phyloP scores from a whole-genome alignment of 129 eudicot species.

The Pulicaria dysenterica region DNA sequence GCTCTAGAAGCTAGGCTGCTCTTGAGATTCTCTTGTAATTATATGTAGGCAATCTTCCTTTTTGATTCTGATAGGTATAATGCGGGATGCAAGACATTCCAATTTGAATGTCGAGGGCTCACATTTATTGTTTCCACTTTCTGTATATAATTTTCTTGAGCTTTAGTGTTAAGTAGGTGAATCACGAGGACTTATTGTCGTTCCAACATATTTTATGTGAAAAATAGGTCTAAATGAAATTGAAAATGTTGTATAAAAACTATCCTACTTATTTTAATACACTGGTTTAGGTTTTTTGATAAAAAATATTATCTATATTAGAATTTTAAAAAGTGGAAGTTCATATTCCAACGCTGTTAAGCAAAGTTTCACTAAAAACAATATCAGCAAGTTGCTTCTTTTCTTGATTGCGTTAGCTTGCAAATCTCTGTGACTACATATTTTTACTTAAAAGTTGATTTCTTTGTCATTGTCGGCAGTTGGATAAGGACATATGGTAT shows the following conservation, averaged over 20 bases:
- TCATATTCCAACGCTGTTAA: conserved; percentile 23
- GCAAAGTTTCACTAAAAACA: not conserved
- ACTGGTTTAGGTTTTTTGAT: conserved; percentile 1
- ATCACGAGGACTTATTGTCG: not conserved
- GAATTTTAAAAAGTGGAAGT: not conserved
- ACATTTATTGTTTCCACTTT: conserved; percentile 24
- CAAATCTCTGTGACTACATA: conserved; percentile 1
- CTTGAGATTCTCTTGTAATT: conserved; percentile 39
- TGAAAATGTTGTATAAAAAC: not conserved
- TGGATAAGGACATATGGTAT: conserved; percentile 20
- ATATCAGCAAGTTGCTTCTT: conserved; percentile 11
- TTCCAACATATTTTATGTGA: not conserved
- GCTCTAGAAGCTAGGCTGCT: not conserved
- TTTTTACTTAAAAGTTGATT: not conserved
- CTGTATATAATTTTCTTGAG: not conserved
- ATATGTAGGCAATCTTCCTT: conserved; percentile 32
- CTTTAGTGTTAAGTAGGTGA: too few species aligned
- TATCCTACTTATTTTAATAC: not conserved
- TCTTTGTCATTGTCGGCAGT: conserved; percentile 16
- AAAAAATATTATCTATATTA: conserved; percentile 4
- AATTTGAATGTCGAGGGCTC: conserved; percentile 16
- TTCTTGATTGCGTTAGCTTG: conserved; percentile 3
- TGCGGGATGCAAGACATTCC: conserved; percentile 24
- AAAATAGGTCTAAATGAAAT: not conserved
- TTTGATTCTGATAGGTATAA: conserved; percentile 20